Evolutionary conservation across 345 rosid genomes (phyloP), one percentile per base, ranked within the genome.

Genomic region (Combretum micranthum): DNA sequence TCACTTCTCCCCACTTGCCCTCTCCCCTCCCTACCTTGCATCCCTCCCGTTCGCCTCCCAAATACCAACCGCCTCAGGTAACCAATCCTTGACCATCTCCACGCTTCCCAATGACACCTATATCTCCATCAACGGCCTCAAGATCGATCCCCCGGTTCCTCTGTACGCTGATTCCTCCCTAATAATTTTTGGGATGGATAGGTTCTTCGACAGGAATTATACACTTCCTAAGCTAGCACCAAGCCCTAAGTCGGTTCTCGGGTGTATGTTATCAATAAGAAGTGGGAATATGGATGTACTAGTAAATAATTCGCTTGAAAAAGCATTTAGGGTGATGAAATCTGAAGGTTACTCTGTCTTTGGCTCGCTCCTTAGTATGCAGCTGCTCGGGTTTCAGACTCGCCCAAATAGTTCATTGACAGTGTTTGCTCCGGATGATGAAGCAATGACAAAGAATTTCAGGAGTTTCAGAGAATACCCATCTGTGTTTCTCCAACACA

Each of bases 311-410:
- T 20, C 54, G 26, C 71, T 79, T 49, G 51, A 47, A 0, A 63
- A 52, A 47, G 78, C 71, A 12, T 45, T 37, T 3, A 50, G n/a
- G 56, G 58, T 61, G 43, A 19, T 79, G 71, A 68, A 71, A 58
- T 63, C 75, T 4, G 70, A 49, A 37, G 78, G 75, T n/a, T 72
- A 62, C 64, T 69, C 77, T 13, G 20, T 74, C 4, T 68, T 79
- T 73, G 80, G 74, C 3, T 68, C 84, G 2, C 61, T 82, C 64
- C 79, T 82, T 4, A 69, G 68, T 52, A 50, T 72, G 74, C 79
- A 76, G 59, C 53, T 82, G 56, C 49, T 68, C 20, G 77, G 71
- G 50, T 42, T 76, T 26, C 42, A 62, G 21, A 62, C 39, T 0
- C 0, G 64, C 42, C 62, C 68, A 47, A 67, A 43, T 47, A 58